Base-by-base conservation (phyloP, 352 stramenopile species). In the Phytophthora niederhauseri region DNA sequence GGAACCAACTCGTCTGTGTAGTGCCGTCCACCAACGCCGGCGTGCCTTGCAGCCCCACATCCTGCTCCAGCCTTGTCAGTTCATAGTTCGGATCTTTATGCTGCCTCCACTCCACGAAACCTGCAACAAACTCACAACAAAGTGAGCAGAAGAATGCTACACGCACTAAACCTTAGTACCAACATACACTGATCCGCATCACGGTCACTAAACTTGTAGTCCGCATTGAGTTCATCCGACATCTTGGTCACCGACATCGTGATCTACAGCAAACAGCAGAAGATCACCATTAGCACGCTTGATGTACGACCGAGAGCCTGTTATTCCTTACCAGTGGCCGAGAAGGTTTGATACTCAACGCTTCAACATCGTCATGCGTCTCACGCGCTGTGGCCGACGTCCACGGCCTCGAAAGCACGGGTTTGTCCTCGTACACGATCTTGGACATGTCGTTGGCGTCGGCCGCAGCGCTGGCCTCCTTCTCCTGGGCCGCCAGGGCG, bases 51-150 rank as follows among this genome's bases (percentile, higher is more conserved):
- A 95, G 66, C 6, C 85, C 87, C 11, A 94, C 73, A 66, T 95
- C 85, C 64, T 93, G 85, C 64, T 93, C 87, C 61, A 92, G 57
- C 0, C 87, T 72, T 48, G 82, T 89, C 31, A 95, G 78, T 50
- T 95, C 87, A 45, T 92, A 92, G 58, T 92, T 94, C 0, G 85
- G 87, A 12, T 95, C 87, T 34, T 94, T 94, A 65, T 95, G 87
- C 66, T 93, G 85, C 36, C 85, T 68, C 80, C 84, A 95, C 69
- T 95, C 87, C n/a, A 93, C 84, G 76, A 95, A 95, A 55, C 85
- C 85, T 85, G 20, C 30, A 45, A 20, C 12, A 31, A 56, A 66
- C 30, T 49, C n/a, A 3, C n/a, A 28, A 1, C 34, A 43, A 50
- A 49, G 46, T 22, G 38, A 48, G 30, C 30, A 49, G 26, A 15